Conservation (phyloP, 2,329 filamentous ascomycete species). For the Pseudogymnoascus sp. region DNA sequence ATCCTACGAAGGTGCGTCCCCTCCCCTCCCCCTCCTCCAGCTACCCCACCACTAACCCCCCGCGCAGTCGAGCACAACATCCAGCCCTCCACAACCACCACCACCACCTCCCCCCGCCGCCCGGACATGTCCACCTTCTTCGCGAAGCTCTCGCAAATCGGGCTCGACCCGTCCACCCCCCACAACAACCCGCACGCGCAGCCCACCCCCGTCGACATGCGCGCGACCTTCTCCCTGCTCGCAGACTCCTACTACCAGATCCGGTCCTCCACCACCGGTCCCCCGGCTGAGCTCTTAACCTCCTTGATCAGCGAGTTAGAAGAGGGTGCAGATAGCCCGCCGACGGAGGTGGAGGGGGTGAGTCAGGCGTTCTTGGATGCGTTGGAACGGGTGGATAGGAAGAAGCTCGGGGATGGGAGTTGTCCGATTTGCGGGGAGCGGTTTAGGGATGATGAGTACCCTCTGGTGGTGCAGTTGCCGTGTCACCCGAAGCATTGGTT, state of each 20-base stretch:
- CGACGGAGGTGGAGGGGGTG: constrained; percentile 44
- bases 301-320: constrained; percentile 41
- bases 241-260: constrained; percentile 39
- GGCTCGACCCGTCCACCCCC: constrained; percentile 20
- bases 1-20: constrained; percentile 1
- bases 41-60: constrained; percentile 11
- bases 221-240: constrained; percentile 50
- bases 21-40: background rate
- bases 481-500: constrained; percentile 51
- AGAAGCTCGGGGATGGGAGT: constrained; percentile 40
- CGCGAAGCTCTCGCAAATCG: constrained; percentile 38
- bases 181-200: constrained; percentile 48
- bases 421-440: constrained; percentile 57
- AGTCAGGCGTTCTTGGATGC: constrained; percentile 50
- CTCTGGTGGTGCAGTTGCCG: constrained; percentile 55
- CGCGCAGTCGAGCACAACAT: constrained; percentile 55
- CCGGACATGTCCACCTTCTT: constrained; percentile 58
- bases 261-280: constrained; percentile 37
- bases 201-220: constrained; percentile 51
- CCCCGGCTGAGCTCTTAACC: constrained; percentile 37
- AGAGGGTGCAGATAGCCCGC: constrained; percentile 43
- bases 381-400: constrained; percentile 49
- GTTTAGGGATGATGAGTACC: constrained; percentile 53
- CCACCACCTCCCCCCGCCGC: constrained; percentile 31
- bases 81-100: constrained; percentile 33